Evolutionary conservation across 352 stramenopile species (phyloP), one percentile per base, ranked within the genome.

Genomic region (Globisporangium heterothallicum): DNA sequence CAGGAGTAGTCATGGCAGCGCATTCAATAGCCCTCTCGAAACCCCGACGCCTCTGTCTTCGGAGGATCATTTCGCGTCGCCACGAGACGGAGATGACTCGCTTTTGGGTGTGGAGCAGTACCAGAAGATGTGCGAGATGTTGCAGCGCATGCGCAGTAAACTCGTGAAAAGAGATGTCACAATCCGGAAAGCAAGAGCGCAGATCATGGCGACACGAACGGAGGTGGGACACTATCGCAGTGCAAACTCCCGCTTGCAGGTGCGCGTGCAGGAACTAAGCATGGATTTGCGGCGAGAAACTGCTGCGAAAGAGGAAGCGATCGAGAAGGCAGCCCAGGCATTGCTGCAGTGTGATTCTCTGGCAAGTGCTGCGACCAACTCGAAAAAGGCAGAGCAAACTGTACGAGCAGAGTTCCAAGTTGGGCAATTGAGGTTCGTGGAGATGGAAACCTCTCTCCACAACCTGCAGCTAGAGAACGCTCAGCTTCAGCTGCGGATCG

Each of bases 71-170:
- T 56, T 60, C 10, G 27, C 74, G 52, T 66, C 64, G 2, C 43
- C 45, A 12, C 21, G 46, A 10, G 45, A 51, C 35, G 29, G 41
- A 7, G 49, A 19, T 42, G 60, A 64, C n/a, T 49, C 51, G 24
- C 26, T 73, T 16, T 55, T 84, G 38, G 66, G 74, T 45, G 64
- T 54, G 19, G 48, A 72, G 32, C 70, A 58, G 7, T 86, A 73
- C 50, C 69, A 69, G 21, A 49, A 42, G 10, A 59, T 81, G 19
- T 86, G 75, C 45, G 43, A 55, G 14, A 69, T 72, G 22, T 61
- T 83, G 38, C 68, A 84, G 58, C 53, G 34, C 1, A 44, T 70
- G 51, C 61, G 61, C n/a, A 42, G 51, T 18, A 60, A 61, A 21
- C 44, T 86, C 35, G 42, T 41, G 13, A 55, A 36, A n/a, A 66